Evolutionary conservation across 352 stramenopile genomes (phyloP).

Genomic region (Globisporangium uncinulatum): DNA sequence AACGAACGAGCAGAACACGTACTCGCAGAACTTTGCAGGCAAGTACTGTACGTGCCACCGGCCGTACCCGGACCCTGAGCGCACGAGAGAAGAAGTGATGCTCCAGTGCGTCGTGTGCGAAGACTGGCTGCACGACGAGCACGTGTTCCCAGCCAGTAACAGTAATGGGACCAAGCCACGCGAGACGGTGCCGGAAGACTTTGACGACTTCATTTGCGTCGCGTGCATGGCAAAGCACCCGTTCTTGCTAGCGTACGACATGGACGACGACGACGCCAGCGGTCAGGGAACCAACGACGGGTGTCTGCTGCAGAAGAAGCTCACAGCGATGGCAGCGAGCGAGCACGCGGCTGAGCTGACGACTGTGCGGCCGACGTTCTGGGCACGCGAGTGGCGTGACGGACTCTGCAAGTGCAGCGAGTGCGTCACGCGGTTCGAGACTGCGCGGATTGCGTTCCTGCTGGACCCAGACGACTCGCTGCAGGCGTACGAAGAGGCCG

Average conservation of each 20-base stretch:
- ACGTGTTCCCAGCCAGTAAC: conserved; percentile 27
- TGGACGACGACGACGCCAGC: conserved; percentile 17
- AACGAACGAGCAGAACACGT: conserved; percentile 50
- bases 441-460: conserved; percentile 49
- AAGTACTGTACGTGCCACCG: conserved; percentile 69
- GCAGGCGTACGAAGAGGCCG: conserved; percentile 54
- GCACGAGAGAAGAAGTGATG: conserved; percentile 63
- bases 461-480: conserved; percentile 57
- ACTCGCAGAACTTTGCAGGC: conserved; percentile 70
- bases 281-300: conserved; percentile 5
- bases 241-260: conserved; percentile 58
- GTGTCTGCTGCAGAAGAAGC: conserved; percentile 33
- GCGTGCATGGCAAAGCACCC: conserved; percentile 58
- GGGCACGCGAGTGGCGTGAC: conserved; percentile 54
- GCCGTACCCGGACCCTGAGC: conserved; percentile 67
- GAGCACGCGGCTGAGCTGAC: conserved; percentile 11
- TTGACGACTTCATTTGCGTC: conserved; percentile 64
- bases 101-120: conserved; percentile 75
- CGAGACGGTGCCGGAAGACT: conserved; percentile 21
- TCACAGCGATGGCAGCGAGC: conserved; percentile 18
- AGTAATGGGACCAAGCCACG: neutral
- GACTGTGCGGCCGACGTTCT: conserved; percentile 48
- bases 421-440: conserved; percentile 44
- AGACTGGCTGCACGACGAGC: conserved; percentile 74
- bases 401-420: conserved; percentile 47